Percentiles rank a stretch among this genome's conserved stretches.
phyloP scores from a whole-genome alignment of 1,139 yeast genomes.

The Geotrichum reessii region DNA sequence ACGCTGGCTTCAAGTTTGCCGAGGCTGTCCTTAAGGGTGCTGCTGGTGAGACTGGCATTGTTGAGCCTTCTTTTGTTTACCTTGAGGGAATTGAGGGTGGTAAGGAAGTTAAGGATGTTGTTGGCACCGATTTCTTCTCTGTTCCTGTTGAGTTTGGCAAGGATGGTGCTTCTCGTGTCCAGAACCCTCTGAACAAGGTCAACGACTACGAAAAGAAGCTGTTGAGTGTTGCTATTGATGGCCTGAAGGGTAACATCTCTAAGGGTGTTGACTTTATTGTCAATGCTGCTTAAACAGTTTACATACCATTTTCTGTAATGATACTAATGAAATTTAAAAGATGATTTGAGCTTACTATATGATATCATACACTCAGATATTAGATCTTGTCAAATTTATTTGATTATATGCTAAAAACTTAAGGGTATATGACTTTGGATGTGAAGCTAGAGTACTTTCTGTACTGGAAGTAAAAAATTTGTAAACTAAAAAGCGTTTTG shows the following conservation, averaged over 20 bases:
- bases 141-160: conserved; percentile 78
- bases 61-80: conserved; percentile 64
- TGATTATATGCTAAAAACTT: too few relatives aligned
- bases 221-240: conserved; percentile 74
- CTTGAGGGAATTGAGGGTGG: conserved; percentile 40
- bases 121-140: conserved; percentile 82
- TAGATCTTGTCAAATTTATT: too few relatives aligned
- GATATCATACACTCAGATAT: too few relatives aligned
- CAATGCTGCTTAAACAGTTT: conserved; percentile 15
- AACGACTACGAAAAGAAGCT: conserved; percentile 45
- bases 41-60: conserved; percentile 57
- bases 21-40: conserved; percentile 51
- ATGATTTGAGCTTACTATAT: not conserved
- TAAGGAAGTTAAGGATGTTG: conserved; percentile 33
- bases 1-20: conserved; percentile 87
- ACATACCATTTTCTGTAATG: not conserved
- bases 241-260: conserved; percentile 58
- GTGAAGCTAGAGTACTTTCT: too few relatives aligned
- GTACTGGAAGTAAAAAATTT: too few relatives aligned
- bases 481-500: too few relatives aligned
- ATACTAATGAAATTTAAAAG: not conserved
- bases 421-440: too few relatives aligned
- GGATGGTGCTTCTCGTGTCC: conserved; percentile 70
- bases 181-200: conserved; percentile 38
- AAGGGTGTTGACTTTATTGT: conserved; percentile 59